These are phyloP conservation scores for Sungouiozyma intestinalis DNA, from an alignment of 805 yeast genomes.

Conservation along the genomic window DNA sequence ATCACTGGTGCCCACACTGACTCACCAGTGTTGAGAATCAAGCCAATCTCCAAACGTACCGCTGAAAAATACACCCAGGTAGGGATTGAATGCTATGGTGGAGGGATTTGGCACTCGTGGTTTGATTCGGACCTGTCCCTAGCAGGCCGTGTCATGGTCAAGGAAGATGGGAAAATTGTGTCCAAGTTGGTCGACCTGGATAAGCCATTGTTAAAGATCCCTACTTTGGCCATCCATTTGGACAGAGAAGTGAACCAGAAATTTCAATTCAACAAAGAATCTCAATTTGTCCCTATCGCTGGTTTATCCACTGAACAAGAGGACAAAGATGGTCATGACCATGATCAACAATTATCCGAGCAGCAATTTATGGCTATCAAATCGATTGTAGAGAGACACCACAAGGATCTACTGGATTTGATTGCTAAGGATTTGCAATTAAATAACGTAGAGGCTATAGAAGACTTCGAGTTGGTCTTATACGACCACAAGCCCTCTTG, in stretches of 20 bases:
- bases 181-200: slow-evolving; percentile 70
- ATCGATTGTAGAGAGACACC: slow-evolving; percentile 64
- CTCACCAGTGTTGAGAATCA: slow-evolving; percentile 79
- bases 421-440: slow-evolving; percentile 58
- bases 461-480: slow-evolving; percentile 81
- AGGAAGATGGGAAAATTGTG: slow-evolving; percentile 36
- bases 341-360: slow-evolving; percentile 35
- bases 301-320: slow-evolving; percentile 39
- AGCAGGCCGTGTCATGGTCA: slow-evolving; percentile 84
- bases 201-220: slow-evolving; percentile 80
- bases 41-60: slow-evolving; percentile 67
- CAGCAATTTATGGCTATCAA: slow-evolving; percentile 57
- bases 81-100: slow-evolving; percentile 93
- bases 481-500: slow-evolving; percentile 77
- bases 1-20: slow-evolving; percentile 96
- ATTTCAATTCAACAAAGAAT: slow-evolving; percentile 83
- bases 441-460: slow-evolving; percentile 42
- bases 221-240: slow-evolving; percentile 89
- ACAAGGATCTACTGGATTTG: slow-evolving; percentile 53
- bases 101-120: slow-evolving; percentile 96
- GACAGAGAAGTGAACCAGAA: slow-evolving; percentile 65
- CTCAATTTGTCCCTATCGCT: slow-evolving; percentile 77
- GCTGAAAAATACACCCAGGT: slow-evolving; percentile 75
- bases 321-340: slow-evolving; percentile 10
- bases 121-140: slow-evolving; percentile 86